Percentiles rank a stretch among this genome's conserved stretches.
phyloP scores from a whole-genome alignment of 2,329 filamentous ascomycete species.

The Claviceps paspali region DNA sequence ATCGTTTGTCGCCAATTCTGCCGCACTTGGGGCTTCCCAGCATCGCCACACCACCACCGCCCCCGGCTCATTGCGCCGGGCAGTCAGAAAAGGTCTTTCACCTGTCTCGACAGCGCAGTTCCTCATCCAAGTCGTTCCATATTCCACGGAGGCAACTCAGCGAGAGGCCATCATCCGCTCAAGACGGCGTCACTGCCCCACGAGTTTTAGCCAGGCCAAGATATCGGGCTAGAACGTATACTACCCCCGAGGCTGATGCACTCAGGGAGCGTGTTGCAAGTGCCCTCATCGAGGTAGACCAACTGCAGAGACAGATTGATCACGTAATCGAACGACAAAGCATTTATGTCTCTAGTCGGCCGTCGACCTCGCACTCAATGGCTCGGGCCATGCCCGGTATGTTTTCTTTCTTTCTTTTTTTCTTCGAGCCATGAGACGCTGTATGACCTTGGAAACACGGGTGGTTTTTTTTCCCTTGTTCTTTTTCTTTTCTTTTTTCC shows the following conservation, averaged over 20 bases:
- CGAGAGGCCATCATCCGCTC: constrained; percentile 10
- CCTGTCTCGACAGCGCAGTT: constrained; percentile 25
- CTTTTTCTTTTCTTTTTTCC: not conserved
- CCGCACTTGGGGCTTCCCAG: constrained; percentile 31
- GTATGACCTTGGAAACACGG: too few species aligned
- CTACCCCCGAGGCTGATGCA: constrained; percentile 31
- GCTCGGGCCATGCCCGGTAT: constrained; percentile 17
- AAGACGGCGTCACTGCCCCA: constrained; percentile 13
- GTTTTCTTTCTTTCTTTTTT: constrained; percentile 2
- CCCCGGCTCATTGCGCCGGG: constrained; percentile 18
- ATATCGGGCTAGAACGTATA: constrained; percentile 25
- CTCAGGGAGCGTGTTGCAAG: constrained; percentile 41
- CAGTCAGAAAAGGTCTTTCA: constrained; percentile 18
- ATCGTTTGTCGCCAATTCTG: constrained; percentile 38
- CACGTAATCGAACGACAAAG: constrained; percentile 45
- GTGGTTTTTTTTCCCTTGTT: not conserved
- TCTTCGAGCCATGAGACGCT: too few species aligned
- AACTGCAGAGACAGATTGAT: constrained; percentile 43
- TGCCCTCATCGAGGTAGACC: constrained; percentile 43
- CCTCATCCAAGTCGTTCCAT: constrained; percentile 40
- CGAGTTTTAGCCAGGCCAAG: constrained; percentile 28
- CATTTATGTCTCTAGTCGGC: constrained; percentile 36
- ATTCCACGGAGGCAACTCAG: constrained; percentile 30
- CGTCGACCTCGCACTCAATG: constrained; percentile 33
- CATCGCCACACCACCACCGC: constrained; percentile 24